Evolutionary conservation across 2,329 filamentous ascomycete genomes (phyloP).

Genomic region (Macrophomina tecta): DNA sequence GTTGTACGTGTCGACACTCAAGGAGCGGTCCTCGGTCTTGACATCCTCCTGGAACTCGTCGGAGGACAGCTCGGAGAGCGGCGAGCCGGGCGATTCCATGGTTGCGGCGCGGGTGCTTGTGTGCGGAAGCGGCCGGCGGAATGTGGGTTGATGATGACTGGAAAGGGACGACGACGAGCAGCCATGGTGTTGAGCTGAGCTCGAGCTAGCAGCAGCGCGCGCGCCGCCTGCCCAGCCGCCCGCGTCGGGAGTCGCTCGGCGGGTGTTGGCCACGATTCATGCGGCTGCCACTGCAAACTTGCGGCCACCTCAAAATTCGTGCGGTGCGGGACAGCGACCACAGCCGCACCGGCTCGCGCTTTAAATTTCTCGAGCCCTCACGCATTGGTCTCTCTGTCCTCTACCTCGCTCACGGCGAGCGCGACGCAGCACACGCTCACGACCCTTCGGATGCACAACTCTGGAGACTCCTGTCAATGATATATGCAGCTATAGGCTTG

Average conservation of each 20-base stretch:
- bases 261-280: background rate
- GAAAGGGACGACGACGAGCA: conserved; percentile 17
- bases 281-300: background rate
- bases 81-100: conserved; percentile 65
- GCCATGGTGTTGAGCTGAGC: conserved; percentile 26
- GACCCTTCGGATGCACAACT: background rate
- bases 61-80: conserved; percentile 68
- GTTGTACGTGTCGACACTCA: conserved; percentile 50
- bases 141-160: conserved; percentile 19
- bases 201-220: conserved; percentile 15
- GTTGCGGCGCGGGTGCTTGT: conserved; percentile 18
- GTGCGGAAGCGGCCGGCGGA: conserved; percentile 6
- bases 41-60: conserved; percentile 67
- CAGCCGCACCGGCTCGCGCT: conserved; percentile 9
- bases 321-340: conserved; percentile 15
- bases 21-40: conserved; percentile 53
- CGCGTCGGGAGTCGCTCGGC: background rate
- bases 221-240: conserved; percentile 14
- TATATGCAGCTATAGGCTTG: no score
- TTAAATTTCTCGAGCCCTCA: conserved; percentile 14
- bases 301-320: conserved; percentile 10
- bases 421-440: background rate
- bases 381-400: background rate
- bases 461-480: no score
- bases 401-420: background rate